Conservation (phyloP, 2,329 filamentous ascomycete genomes). For the Fonsecaea pugnacius region DNA sequence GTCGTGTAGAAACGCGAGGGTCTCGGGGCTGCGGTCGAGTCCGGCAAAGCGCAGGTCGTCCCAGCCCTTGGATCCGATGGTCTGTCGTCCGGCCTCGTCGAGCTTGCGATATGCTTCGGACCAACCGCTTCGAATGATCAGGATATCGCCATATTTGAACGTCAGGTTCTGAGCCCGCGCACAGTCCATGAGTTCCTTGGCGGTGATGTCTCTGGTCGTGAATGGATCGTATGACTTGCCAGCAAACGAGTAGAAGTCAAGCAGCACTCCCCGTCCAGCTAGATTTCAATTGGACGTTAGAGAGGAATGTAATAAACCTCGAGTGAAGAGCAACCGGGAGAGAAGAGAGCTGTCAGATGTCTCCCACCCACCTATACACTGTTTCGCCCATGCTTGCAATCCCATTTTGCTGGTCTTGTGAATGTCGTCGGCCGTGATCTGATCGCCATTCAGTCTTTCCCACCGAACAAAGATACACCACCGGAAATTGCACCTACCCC, state of each 20-base stretch:
- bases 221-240: not conserved
- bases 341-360: too few relatives aligned
- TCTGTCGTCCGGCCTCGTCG: conserved; percentile 40
- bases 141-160: conserved; percentile 64
- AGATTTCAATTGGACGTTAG: not conserved
- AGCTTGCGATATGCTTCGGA: conserved; percentile 61
- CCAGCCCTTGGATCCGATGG: conserved; percentile 42
- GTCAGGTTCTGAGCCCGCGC: conserved; percentile 58
- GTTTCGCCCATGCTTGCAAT: too few relatives aligned
- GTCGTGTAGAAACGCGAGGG: conserved; percentile 70
- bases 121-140: conserved; percentile 67
- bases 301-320: too few relatives aligned
- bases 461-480: too few relatives aligned
- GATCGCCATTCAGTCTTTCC: too few relatives aligned
- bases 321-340: too few relatives aligned
- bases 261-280: not conserved
- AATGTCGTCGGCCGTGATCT: too few relatives aligned
- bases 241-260: not conserved
- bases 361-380: too few relatives aligned
- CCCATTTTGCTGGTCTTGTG: too few relatives aligned
- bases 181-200: conserved; percentile 60
- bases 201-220: conserved; percentile 50
- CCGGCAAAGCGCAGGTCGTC: conserved; percentile 52
- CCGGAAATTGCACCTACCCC: too few relatives aligned
- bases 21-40: conserved; percentile 57